These are phyloP conservation scores for Drechslerella stenobrocha DNA, from an alignment of 2,329 filamentous ascomycete genomes.

Conservation along the genomic window DNA sequence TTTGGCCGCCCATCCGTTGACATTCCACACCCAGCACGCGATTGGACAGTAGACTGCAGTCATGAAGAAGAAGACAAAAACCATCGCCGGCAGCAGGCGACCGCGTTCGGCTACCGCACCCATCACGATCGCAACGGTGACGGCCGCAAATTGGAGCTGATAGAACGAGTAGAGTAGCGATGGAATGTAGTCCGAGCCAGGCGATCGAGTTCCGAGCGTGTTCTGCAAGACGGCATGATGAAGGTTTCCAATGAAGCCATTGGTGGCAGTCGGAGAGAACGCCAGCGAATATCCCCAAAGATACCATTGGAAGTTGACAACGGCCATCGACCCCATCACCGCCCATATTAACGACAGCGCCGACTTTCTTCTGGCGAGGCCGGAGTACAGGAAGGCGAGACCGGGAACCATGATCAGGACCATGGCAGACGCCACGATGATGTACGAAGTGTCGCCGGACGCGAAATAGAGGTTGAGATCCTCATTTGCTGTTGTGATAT, in stretches of 20 bases:
- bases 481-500: slow-evolving; percentile 65
- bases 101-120: slow-evolving; percentile 93
- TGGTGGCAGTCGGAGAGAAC: slow-evolving; percentile 78
- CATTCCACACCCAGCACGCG: slow-evolving; percentile 95
- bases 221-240: slow-evolving; percentile 86
- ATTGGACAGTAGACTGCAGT: slow-evolving; percentile 97
- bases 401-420: slow-evolving; percentile 96
- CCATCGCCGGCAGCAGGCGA: slow-evolving; percentile 86
- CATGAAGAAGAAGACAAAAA: slow-evolving; percentile 95
- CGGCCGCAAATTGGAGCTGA: slow-evolving; percentile 95
- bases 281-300: slow-evolving; percentile 98
- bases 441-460: slow-evolving; percentile 89
- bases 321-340: slow-evolving; percentile 87
- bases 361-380: slow-evolving; percentile 94
- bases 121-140: slow-evolving; percentile 87
- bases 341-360: slow-evolving; percentile 97
- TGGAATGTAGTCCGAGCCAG: slow-evolving; percentile 83
- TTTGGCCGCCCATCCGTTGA: slow-evolving; percentile 87
- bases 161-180: slow-evolving; percentile 93
- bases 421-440: slow-evolving; percentile 86
- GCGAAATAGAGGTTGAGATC: slow-evolving; percentile 95
- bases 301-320: slow-evolving; percentile 98
- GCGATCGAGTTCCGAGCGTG: slow-evolving; percentile 79
- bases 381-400: slow-evolving; percentile 95
- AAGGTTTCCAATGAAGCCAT: slow-evolving; percentile 88